phyloP scores from a whole-genome alignment of 306 rosid genomes.

The Gleditsia sinensis region DNA sequence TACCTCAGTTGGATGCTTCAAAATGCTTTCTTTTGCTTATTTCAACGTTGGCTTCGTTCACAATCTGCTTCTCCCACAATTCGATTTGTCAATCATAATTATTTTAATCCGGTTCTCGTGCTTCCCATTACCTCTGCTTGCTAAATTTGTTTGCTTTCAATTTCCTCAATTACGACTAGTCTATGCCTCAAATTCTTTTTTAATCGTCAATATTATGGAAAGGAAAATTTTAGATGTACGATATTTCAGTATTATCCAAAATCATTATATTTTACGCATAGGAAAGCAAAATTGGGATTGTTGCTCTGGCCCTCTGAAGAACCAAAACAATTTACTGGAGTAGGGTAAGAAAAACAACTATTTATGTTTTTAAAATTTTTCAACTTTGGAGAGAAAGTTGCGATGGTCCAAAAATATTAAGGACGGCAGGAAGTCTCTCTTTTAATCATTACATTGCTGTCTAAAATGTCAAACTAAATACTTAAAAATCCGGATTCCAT shows the following conservation, averaged over 20 bases:
- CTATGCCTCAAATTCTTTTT: too few relatives aligned
- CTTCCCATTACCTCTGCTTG: background rate
- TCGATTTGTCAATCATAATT: background rate
- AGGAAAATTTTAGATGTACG: background rate
- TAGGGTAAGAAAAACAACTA: background rate
- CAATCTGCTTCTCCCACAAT: background rate
- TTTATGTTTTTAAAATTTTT: too few relatives aligned
- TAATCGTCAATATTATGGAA: background rate
- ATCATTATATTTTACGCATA: background rate
- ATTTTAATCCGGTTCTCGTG: background rate
- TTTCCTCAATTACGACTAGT: too few relatives aligned
- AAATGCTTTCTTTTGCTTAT: background rate
- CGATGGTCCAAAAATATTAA: too few relatives aligned
- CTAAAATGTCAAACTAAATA: too few relatives aligned
- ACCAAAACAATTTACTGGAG: background rate
- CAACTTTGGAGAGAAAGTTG: too few relatives aligned
- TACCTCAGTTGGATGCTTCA: background rate
- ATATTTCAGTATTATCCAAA: background rate
- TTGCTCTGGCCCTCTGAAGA: constrained; percentile 8
- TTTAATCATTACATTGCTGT: too few relatives aligned
- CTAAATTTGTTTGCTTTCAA: too few relatives aligned
- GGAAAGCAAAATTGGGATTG: constrained; percentile 9
- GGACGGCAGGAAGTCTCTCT: too few relatives aligned
- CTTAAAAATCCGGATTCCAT: too few relatives aligned
- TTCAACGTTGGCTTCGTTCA: background rate